A percentile compares a stretch with the other conserved stretches of the same genome.
Evolutionary conservation across 2,329 filamentous ascomycete species (phyloP).

Genomic region (Botrytis fragariae): DNA sequence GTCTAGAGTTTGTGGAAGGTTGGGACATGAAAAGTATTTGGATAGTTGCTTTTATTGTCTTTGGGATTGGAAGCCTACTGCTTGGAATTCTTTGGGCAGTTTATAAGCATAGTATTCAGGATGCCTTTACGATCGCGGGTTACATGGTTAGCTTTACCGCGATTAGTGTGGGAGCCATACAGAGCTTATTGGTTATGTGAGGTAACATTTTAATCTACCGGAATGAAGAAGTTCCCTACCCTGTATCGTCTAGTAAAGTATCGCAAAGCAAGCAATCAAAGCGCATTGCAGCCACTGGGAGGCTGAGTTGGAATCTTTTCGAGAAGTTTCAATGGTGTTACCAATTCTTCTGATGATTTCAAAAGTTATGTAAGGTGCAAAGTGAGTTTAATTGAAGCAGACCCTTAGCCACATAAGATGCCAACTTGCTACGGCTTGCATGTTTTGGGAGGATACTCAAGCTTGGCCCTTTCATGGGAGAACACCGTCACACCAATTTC

Average conservation of each 20-base stretch:
- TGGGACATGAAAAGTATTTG: constrained; percentile 29
- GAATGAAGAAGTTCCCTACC: not conserved
- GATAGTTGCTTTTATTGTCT: constrained; percentile 24
- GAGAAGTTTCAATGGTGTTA: not conserved
- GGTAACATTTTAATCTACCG: not conserved
- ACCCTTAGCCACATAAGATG: not conserved
- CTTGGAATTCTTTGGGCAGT: constrained; percentile 24
- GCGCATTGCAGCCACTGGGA: not conserved
- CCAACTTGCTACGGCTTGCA: not conserved
- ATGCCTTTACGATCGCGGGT: constrained; percentile 28
- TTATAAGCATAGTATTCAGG: constrained; percentile 27
- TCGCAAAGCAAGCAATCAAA: not conserved
- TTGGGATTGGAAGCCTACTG: constrained; percentile 26
- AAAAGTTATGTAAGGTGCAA: not conserved
- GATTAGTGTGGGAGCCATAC: constrained; percentile 26
- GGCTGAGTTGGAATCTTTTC: not conserved
- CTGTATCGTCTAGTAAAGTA: not conserved
- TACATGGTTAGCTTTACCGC: constrained; percentile 29
- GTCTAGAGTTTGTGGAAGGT: constrained; percentile 28
- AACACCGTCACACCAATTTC: constrained; percentile 9
- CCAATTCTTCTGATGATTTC: not conserved
- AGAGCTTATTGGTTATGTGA: constrained; percentile 37
- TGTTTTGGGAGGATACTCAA: not conserved
- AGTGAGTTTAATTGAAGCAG: not conserved
- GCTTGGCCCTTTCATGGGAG: not conserved